Evolutionary conservation across 176 grass and related monocot genomes (phyloP), one percentile per base, ranked within the genome.

Genomic region (Chloris gayana): DNA sequence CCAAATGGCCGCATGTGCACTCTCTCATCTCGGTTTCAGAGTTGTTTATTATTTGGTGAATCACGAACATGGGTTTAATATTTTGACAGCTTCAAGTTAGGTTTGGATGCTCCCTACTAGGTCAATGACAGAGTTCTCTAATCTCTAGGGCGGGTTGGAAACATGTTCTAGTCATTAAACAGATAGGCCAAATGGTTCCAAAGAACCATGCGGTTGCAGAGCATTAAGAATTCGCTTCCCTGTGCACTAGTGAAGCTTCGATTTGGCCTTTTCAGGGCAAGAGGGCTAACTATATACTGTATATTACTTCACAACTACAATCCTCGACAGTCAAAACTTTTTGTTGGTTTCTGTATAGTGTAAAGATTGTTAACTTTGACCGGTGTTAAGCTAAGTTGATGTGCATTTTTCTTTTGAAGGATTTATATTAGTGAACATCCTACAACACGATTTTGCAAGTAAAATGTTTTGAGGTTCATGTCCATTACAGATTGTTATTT

Each of bases 151-250:
- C 22, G 14, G 24, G 69, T 69, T 68, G 31, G 31, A 79, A 39
- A 60, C 62, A 65, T 50, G 59, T 76, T 41, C 3, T 35, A 32
- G 30, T 76, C 69, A 29, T 76, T 80, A 84, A 80, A 76, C 69
- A 76, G 76, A 80, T 7, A 75, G 74, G 44, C 32, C 63, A 80
- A 85, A 61, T 64, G 11, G 50, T 71, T 88, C 54, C 76, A 84
- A 80, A 69, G 44, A 84, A 70, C 75, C 35, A 65, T 77, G 67
- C 66, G 21, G 64, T 64, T 70, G 14, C 66, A 13, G 35, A 61
- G 62, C 21, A 41, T 50, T 39, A 75, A 84, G 25, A 67, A 18
- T 37, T 74, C 74, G 24, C 14, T 73, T 78, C 58, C 50, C 37
- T 61, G 46, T 53, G 49, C 29, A 87, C 13, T 51, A 88, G 5